Evolutionary conservation across 805 yeast species (phyloP), one percentile per base, ranked within the genome.

Genomic region (Cyberlindnera sargentensis): DNA sequence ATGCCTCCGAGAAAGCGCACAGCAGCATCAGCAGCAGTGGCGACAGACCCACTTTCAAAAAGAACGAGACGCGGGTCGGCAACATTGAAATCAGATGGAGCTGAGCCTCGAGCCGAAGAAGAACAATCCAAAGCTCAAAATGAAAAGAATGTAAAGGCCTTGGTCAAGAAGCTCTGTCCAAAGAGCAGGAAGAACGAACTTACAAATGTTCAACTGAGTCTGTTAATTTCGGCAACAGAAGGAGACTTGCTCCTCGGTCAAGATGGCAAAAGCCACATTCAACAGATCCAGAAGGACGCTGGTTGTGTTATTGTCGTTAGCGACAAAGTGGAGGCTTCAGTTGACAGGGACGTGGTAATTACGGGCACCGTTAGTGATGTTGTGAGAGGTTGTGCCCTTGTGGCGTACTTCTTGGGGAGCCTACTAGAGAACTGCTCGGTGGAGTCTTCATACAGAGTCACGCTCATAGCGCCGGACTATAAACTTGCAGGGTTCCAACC

Each of bases 261-360:
- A 26, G 44, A 40, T n/a, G 44, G 45, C 5, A 32, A 39, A 7
- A 37, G 20, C 4, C 29, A 27, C 7, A n/a, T 40, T 24, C 41
- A 37, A 9, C 15, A 34, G n/a, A 33, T 52, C 9, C 45, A 44
- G 29, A 34, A 33, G 23, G 42, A 40, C 3, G 31, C 52, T 8
- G 43, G 45, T 3, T 27, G 44, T 4, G 5, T 26, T 3, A 8
- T 53, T 3, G 34, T 30, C 2, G 36, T 51, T 4, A 31, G 40
- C 2, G 49, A 46, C 3, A 40, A 43, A 15, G 39, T 49, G 2
- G 50, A 45, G 10, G 51, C 45, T 5, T 30, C 46, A 26, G 27
- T 47, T 4, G 53, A 51, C 15, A 43, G 49, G 35, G 49, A 46
- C 8, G 41, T 53, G 3, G 15, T 39, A 2, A 24, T 53, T 4